Percentiles rank a stretch among this genome's conserved stretches.
These are phyloP conservation scores for Boletus sensibilis DNA, from an alignment of 768 basidiomycete genomes.

Conservation along the genomic window DNA sequence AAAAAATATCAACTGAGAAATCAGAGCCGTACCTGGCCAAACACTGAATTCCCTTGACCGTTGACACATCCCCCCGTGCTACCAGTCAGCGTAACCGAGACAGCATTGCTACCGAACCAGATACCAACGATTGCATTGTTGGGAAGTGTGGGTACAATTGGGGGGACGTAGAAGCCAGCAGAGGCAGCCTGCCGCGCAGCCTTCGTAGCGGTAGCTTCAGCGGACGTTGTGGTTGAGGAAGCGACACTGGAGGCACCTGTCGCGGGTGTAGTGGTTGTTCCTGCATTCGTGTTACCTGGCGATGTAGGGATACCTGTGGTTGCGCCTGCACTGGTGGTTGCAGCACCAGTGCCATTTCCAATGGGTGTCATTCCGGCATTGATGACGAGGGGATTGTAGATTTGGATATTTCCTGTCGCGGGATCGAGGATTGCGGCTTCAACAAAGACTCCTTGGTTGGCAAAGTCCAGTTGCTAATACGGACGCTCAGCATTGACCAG, in stretches of 20 bases:
- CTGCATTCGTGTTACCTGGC: not conserved
- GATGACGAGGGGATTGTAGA: conserved; percentile 31
- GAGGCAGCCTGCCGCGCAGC: conserved; percentile 11
- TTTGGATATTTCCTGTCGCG: conserved; percentile 26
- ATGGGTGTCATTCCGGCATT: conserved; percentile 26
- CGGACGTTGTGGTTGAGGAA: not conserved
- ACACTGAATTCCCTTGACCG: conserved; percentile 21
- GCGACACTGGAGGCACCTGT: not conserved
- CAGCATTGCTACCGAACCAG: conserved; percentile 31
- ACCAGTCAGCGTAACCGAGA: conserved; percentile 22
- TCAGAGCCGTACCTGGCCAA: conserved; percentile 21
- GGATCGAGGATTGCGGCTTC: conserved; percentile 32
- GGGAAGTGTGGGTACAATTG: conserved; percentile 24
- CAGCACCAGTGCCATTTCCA: conserved; percentile 1
- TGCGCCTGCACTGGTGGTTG: not conserved
- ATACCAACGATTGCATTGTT: conserved; percentile 24
- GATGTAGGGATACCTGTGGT: not conserved
- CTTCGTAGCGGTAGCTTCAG: not conserved
- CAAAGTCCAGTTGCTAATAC: conserved; percentile 28
- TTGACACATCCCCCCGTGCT: conserved; percentile 24
- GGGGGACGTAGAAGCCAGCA: conserved; percentile 24
- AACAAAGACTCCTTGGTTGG: conserved; percentile 25
- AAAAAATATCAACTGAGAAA: not conserved
- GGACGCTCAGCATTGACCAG: not conserved
- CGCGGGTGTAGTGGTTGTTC: not conserved